Base-by-base conservation (phyloP, 129 eudicot genomes). In the Ambrosia trifida region DNA sequence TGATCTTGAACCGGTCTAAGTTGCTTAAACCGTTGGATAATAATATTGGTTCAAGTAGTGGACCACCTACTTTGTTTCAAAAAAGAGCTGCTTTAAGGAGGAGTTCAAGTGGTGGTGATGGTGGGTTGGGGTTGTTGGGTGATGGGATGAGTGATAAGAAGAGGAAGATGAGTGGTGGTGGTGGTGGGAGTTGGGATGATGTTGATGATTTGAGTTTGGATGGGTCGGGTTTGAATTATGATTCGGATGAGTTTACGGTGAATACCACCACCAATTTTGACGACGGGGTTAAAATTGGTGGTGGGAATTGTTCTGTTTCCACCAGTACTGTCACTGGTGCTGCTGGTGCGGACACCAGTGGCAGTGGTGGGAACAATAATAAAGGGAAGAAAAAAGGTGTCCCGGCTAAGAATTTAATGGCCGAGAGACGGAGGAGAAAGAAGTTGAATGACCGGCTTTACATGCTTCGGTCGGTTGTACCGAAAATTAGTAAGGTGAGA, bases 391-490 rank as follows among this genome's bases (percentile, higher is more conserved):
- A 86, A 64, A 94, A 87, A 38, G 99, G 98, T 53, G 78, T 85
- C 45, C 96, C 96, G 60, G 96, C 98, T 19, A 93, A 93, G 88
- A 93, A 93, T 75, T 69, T 93, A 78, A 89, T 89, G 98, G 98
- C 99, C 8, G 99, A 94, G 67, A 69, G 99, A 54, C 87, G 96
- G 18, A 80, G 99, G 38, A 72, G 99, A 75, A 85, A 90, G 97
- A 94, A 94, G 84, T 85, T 94, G 70, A 94, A 87, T 76, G 99
- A 94, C 60, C 82, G 97, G 83, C 96, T 94, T 35, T 90, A 89
- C 81, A 85, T 90, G 97, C 87, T 94, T 33, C 69, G 99, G 80
- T 94, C 99, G 30, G 93, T 94, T 5, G 99, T 94, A n/a, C 97
- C 99, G 5, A 94, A 86, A 80, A 94, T 94, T 67, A 87, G 96